These are phyloP conservation scores for Metarhizium guizhouense DNA, from an alignment of 2,329 filamentous ascomycete genomes.

Conservation along the genomic window DNA sequence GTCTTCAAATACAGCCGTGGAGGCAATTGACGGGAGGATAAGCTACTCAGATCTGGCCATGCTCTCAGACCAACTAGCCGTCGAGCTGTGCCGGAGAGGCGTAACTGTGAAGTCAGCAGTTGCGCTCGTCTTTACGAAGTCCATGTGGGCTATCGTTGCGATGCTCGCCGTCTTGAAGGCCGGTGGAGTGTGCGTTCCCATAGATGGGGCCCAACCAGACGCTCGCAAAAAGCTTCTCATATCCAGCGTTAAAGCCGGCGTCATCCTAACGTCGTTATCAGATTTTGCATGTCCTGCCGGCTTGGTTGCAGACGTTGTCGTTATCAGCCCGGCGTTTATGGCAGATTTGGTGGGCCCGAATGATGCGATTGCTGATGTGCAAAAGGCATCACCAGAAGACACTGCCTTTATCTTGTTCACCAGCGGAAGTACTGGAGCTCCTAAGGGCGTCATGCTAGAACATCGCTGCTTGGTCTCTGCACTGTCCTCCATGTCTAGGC, in stretches of 20 bases:
- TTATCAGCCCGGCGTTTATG: no score
- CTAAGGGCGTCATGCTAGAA: background rate
- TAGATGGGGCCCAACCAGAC: constrained; percentile 11
- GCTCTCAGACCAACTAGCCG: no score
- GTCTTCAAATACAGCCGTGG: no score
- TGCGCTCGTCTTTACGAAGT: constrained; percentile 15
- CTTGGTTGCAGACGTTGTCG: no score
- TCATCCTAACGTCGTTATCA: no score
- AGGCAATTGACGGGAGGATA: no score
- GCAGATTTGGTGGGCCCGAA: no score
- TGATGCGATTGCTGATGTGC: background rate
- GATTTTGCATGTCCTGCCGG: no score
- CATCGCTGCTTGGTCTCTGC: background rate
- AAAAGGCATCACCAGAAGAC: background rate
- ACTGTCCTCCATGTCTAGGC: background rate
- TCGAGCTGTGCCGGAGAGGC: no score
- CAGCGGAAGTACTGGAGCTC: background rate
- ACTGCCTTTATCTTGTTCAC: background rate
- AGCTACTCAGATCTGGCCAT: no score
- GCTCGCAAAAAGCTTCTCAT: background rate
- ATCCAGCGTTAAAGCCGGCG: no score
- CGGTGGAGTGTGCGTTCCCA: constrained; percentile 15
- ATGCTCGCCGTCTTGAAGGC: constrained; percentile 14
- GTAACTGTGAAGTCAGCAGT: no score
- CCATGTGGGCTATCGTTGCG: constrained; percentile 13